Percentiles rank a stretch among this genome's conserved stretches.
Evolutionary conservation across 257 asterid genomes (phyloP).

Genomic region (Plantago major): DNA sequence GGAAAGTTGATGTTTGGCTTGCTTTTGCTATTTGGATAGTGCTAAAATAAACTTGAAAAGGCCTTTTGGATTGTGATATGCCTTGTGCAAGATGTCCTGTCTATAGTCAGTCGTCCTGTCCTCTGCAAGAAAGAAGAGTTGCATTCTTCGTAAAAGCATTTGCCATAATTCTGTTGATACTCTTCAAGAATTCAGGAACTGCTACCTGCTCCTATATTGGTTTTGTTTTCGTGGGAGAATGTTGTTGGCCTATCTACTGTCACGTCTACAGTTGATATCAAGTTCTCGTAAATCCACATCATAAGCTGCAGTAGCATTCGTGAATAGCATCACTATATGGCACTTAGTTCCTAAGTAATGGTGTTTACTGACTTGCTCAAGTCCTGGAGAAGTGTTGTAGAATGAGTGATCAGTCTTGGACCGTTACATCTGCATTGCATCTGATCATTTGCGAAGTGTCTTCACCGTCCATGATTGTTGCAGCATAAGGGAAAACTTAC

Average conservation of each 20-base stretch:
- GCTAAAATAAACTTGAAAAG: conserved; percentile 42
- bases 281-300: conserved; percentile 16
- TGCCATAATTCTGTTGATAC: conserved; percentile 24
- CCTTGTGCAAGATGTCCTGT: conserved; percentile 29
- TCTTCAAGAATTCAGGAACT: conserved; percentile 28
- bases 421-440: no score
- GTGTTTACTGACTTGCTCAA: no score
- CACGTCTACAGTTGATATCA: conserved; percentile 14
- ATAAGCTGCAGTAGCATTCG: conserved; percentile 13
- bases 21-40: conserved; percentile 52
- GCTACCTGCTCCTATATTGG: conserved; percentile 26
- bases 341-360: no score
- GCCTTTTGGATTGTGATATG: conserved; percentile 32
- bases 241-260: conserved; percentile 21
- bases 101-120: conserved; percentile 20
- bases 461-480: no score
- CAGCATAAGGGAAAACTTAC: no score
- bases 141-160: conserved; percentile 22
- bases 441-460: no score
- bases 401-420: no score
- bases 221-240: conserved; percentile 21
- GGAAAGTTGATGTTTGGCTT: conserved; percentile 58
- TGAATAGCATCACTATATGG: background rate
- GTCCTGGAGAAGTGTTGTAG: no score
- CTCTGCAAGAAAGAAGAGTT: conserved; percentile 37